Percentiles rank a stretch among this genome's conserved stretches.
phyloP scores from a whole-genome alignment of 768 basidiomycete genomes.

The Xanthoconium stramineum region DNA sequence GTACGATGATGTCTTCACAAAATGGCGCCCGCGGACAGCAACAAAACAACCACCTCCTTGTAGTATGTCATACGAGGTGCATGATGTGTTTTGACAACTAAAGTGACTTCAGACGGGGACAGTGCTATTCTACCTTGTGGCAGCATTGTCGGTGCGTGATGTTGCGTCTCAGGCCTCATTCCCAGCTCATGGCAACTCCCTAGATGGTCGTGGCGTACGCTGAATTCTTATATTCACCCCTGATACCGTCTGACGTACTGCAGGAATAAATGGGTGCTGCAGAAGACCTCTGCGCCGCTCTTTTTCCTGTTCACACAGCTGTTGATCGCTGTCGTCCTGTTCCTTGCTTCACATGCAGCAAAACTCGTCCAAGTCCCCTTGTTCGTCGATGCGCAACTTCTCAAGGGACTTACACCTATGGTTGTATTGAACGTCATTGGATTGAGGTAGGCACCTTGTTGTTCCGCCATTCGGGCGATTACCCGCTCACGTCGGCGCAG shows the following conservation, averaged over 20 bases:
- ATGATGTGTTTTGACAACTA: conserved; percentile 1
- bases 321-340: conserved; percentile 72
- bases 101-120: conserved; percentile 54
- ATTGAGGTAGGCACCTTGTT: conserved; percentile 55
- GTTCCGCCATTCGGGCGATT: background rate
- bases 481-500: conserved; percentile 36
- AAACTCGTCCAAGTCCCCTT: conserved; percentile 68
- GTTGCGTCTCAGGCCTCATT: background rate
- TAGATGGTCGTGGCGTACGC: conserved; percentile 90
- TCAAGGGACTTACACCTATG: conserved; percentile 74
- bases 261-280: conserved; percentile 92
- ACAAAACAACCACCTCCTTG: conserved; percentile 30
- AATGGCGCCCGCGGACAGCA: conserved; percentile 29
- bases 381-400: conserved; percentile 57
- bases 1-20: conserved; percentile 23
- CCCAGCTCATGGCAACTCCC: background rate
- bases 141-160: conserved; percentile 73
- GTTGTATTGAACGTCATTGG: conserved; percentile 77
- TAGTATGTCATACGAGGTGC: conserved; percentile 23
- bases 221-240: conserved; percentile 19
- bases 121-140: conserved; percentile 84
- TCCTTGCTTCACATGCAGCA: conserved; percentile 57
- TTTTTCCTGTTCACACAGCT: conserved; percentile 87
- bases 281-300: conserved; percentile 66
- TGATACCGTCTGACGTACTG: conserved; percentile 10